These are phyloP conservation scores for Raffaelea albimanens DNA, from an alignment of 2,329 filamentous ascomycete species.

Conservation along the genomic window DNA sequence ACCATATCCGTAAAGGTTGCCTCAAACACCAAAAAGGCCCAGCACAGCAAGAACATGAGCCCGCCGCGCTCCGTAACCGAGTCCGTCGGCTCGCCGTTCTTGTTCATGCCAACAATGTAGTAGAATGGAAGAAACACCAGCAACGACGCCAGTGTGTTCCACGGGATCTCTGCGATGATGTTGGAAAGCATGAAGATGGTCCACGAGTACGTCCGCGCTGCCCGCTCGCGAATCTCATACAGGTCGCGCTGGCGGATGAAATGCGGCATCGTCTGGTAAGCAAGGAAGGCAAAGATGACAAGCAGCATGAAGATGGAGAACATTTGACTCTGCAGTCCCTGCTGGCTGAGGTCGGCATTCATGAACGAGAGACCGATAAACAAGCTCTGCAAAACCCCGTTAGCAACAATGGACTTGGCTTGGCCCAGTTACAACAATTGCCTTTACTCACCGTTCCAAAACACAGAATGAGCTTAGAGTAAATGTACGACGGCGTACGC, in stretches of 20 bases:
- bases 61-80: conserved; percentile 59
- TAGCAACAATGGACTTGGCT: neutral
- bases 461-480: conserved; percentile 55
- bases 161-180: conserved; percentile 59
- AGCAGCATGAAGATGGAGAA: conserved; percentile 47
- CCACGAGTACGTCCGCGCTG: conserved; percentile 58
- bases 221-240: conserved; percentile 57
- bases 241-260: conserved; percentile 57
- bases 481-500: conserved; percentile 67
- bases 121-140: conserved; percentile 52
- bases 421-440: neutral
- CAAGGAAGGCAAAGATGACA: conserved; percentile 52
- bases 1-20: conserved; percentile 65
- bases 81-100: conserved; percentile 55
- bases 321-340: conserved; percentile 57
- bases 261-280: conserved; percentile 55
- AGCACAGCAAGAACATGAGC: conserved; percentile 68
- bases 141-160: conserved; percentile 32
- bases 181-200: conserved; percentile 55
- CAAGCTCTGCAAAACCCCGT: conserved; percentile 30
- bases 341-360: conserved; percentile 43
- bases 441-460: neutral
- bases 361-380: conserved; percentile 60
- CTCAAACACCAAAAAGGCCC: conserved; percentile 68
- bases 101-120: conserved; percentile 54